Evolutionary conservation across 2,329 filamentous ascomycete genomes (phyloP).

Genomic region (Phaeophleospora eucalypticola): DNA sequence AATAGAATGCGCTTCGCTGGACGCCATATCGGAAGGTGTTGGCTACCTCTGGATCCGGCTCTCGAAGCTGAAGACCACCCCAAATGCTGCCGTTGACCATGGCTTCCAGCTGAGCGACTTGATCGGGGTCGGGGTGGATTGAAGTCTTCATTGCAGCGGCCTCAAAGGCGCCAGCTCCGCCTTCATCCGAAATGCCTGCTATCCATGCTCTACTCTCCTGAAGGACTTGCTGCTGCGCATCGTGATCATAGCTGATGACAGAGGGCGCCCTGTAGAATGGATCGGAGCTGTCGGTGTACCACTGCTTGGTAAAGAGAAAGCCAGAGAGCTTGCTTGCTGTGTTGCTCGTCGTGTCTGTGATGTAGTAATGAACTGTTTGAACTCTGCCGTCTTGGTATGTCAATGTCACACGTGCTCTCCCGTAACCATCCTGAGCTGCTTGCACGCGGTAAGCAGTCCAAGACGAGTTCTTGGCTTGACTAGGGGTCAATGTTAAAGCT

Average conservation of each 20-base stretch:
- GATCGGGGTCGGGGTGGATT: constrained; percentile 46
- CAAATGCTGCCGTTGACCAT: constrained; percentile 53
- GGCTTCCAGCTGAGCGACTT: constrained; percentile 51
- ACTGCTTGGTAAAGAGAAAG: constrained; percentile 54
- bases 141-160: constrained; percentile 55
- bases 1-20: constrained; percentile 55
- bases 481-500: no score
- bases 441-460: constrained; percentile 32
- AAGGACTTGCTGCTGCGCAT: constrained; percentile 35
- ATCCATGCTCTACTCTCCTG: constrained; percentile 54
- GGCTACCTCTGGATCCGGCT: no score
- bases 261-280: constrained; percentile 54
- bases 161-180: constrained; percentile 54
- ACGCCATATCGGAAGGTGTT: constrained; percentile 46
- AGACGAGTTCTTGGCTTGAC: no score
- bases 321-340: constrained; percentile 46
- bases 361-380: constrained; percentile 55
- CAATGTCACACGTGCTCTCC: constrained; percentile 48
- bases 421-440: constrained; percentile 44
- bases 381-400: constrained; percentile 45
- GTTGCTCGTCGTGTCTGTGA: constrained; percentile 48
- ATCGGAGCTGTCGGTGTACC: constrained; percentile 50
- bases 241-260: constrained; percentile 53
- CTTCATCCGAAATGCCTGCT: constrained; percentile 58
- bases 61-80: constrained; percentile 43